Percentiles rank a stretch among this genome's conserved stretches.
Conservation (phyloP, 192 early-diverging fungal species). For the Ambispora gerdemannii region DNA sequence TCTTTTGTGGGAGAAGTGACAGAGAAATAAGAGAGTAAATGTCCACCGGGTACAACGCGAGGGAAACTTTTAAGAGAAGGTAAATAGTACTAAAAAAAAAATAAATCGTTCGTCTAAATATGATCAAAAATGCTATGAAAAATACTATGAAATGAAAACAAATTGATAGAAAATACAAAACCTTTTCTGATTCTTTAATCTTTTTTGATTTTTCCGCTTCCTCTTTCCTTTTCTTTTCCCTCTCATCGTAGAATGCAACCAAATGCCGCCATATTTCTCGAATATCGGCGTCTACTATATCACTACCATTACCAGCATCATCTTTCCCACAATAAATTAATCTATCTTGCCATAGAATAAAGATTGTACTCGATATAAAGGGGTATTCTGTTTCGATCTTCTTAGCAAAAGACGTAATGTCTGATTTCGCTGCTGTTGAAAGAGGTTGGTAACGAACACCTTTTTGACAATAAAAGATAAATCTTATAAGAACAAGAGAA, state of each 20-base stretch:
- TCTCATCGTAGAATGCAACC: background rate
- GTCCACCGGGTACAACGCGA: conserved; percentile 3
- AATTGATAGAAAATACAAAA: background rate
- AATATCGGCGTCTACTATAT: background rate
- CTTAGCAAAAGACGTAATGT: conserved; percentile 2
- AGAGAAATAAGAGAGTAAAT: conserved; percentile 26
- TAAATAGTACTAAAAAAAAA: background rate
- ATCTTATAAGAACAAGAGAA: background rate
- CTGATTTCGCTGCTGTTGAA: background rate
- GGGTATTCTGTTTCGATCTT: conserved; percentile 14
- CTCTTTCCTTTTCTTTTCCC: conserved; percentile 2
- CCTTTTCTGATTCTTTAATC: conserved; percentile 22
- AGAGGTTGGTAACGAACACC: conserved; percentile 23
- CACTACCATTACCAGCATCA: background rate
- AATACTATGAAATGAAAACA: background rate
- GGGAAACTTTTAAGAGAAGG: conserved; percentile 18
- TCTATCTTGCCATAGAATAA: conserved; percentile 26
- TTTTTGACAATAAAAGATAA: background rate
- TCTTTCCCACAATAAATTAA: too few relatives aligned
- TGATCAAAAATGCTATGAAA: background rate
- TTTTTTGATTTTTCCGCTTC: conserved; percentile 17
- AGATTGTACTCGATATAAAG: conserved; percentile 3
- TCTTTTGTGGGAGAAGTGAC: background rate
- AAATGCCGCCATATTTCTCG: conserved; percentile 19
- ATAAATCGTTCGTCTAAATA: background rate